These are phyloP conservation scores for Neltuma alba DNA, from an alignment of 306 rosid species.

Conservation along the genomic window DNA sequence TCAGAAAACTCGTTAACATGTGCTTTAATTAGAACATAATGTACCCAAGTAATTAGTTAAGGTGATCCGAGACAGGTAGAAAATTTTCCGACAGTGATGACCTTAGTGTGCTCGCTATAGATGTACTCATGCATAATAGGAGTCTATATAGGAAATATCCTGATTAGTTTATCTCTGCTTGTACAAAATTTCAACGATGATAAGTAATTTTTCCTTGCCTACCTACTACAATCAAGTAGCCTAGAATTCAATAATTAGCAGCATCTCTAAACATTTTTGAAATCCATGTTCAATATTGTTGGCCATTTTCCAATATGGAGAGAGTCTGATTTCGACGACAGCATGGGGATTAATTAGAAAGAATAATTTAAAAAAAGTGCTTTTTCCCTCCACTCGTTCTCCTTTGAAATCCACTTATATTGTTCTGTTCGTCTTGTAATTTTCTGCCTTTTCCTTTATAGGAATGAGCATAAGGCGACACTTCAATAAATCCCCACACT, in stretches of 20 bases:
- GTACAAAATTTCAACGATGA: constrained; percentile 19
- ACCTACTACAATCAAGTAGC: background rate
- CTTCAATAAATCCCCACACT: constrained; percentile 1
- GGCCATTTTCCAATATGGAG: constrained; percentile 11
- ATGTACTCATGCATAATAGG: no score
- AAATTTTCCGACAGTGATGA: constrained; percentile 1
- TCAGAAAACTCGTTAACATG: background rate
- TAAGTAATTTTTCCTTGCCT: constrained; percentile 30
- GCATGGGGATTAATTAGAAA: background rate
- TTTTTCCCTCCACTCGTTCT: background rate
- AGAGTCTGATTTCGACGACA: background rate
- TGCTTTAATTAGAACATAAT: background rate
- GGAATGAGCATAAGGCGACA: background rate
- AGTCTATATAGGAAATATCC: background rate
- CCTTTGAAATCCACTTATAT: background rate
- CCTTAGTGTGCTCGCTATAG: background rate
- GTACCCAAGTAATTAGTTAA: background rate
- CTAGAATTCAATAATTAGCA: constrained; percentile 11
- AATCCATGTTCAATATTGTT: background rate
- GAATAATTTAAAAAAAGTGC: background rate
- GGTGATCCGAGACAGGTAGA: background rate
- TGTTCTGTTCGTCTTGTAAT: background rate
- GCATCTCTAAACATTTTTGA: background rate
- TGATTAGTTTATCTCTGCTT: background rate
- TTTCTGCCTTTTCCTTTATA: constrained; percentile 4